phyloP scores from a whole-genome alignment of 176 grass and related monocot species.

The Pontederia paniculata region DNA sequence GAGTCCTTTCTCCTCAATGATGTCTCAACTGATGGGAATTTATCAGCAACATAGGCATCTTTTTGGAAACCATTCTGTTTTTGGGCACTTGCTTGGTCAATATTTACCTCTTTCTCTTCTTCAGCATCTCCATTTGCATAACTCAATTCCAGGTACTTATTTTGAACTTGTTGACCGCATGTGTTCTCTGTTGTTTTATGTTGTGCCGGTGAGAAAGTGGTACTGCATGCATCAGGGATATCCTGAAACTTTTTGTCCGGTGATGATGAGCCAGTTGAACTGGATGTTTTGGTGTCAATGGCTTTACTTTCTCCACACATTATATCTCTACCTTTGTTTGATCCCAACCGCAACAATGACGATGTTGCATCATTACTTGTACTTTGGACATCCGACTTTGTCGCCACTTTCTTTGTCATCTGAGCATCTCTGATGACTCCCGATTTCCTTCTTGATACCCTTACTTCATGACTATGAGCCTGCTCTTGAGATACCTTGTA shows the following conservation, averaged over 20 bases:
- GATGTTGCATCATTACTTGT: slow-evolving; percentile 1
- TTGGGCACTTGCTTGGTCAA: slow-evolving; percentile 24
- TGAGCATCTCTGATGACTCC: background rate
- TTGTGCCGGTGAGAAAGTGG: background rate
- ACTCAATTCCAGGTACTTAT: background rate
- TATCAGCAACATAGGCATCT: background rate
- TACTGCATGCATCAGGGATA: background rate
- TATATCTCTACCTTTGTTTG: background rate
- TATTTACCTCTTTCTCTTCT: slow-evolving; percentile 50
- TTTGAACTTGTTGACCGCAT: background rate
- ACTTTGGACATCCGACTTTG: no score
- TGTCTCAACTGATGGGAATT: background rate
- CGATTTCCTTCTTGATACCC: background rate
- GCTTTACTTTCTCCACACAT: background rate
- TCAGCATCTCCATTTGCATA: slow-evolving; percentile 26
- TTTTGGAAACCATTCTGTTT: slow-evolving; percentile 13
- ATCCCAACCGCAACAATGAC: background rate
- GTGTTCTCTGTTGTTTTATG: background rate
- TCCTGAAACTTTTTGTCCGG: background rate
- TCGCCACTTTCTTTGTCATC: background rate
- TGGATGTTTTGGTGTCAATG: background rate
- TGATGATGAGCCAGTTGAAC: background rate
- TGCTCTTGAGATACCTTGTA: background rate
- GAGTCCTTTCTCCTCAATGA: slow-evolving; percentile 9
- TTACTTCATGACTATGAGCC: slow-evolving; percentile 12